Evolutionary conservation across 1,284 basidiomycete species (phyloP).

Genomic region (Psilocybe mexicana): DNA sequence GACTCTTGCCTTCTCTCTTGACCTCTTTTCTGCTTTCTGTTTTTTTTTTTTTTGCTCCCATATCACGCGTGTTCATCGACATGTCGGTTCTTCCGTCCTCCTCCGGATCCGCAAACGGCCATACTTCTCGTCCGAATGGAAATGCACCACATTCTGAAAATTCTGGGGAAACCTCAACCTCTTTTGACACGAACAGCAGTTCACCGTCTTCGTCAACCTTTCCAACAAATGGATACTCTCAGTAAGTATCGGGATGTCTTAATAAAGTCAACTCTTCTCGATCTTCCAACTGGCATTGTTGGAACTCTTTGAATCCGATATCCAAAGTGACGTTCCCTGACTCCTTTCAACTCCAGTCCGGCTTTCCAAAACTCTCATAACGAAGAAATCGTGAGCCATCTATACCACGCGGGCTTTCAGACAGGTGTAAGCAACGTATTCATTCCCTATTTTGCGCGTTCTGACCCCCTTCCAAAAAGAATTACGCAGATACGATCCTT

Average conservation of each 20-base stretch:
- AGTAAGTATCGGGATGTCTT: slow-evolving; percentile 37
- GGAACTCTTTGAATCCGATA: not conserved
- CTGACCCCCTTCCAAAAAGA: slow-evolving; percentile 42
- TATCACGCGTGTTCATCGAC: slow-evolving; percentile 7
- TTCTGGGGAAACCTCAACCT: slow-evolving; percentile 27
- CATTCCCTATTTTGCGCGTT: slow-evolving; percentile 8
- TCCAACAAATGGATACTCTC: slow-evolving; percentile 43
- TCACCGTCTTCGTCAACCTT: slow-evolving; percentile 35
- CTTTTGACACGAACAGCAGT: slow-evolving; percentile 26
- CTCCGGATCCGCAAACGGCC: slow-evolving; percentile 38
- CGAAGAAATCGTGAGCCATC: slow-evolving; percentile 70
- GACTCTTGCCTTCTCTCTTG: slow-evolving; percentile 11
- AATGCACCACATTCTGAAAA: slow-evolving; percentile 32
- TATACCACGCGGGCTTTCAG: slow-evolving; percentile 78
- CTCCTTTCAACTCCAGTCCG: slow-evolving; percentile 32
- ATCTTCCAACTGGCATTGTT: not conserved
- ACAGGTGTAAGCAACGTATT: slow-evolving; percentile 59
- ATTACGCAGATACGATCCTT: slow-evolving; percentile 78
- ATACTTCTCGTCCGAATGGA: slow-evolving; percentile 34
- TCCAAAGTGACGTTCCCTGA: slow-evolving; percentile 9
- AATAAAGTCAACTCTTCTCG: not conserved
- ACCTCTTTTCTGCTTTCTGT: slow-evolving; percentile 10
- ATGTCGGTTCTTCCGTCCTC: slow-evolving; percentile 40
- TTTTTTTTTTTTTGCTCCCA: slow-evolving; percentile 4
- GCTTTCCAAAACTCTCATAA: slow-evolving; percentile 63